Evolutionary conservation across 495 filamentous ascomycete species (phyloP).

Genomic region (Talaromyces borbonicus): DNA sequence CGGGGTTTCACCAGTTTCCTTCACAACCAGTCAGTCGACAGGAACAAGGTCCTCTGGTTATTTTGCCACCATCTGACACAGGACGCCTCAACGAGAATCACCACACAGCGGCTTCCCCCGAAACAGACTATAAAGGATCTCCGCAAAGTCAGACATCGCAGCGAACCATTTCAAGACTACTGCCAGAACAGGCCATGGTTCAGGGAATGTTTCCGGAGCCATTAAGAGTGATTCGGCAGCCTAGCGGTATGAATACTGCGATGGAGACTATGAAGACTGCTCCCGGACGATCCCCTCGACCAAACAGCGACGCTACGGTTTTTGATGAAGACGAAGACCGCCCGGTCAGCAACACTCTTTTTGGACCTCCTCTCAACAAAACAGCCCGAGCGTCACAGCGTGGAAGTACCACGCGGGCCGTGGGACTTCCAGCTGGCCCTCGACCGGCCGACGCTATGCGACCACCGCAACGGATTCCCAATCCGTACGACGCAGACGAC

Average conservation of each 20-base stretch:
- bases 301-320: conserved; percentile 24
- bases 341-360: conserved; percentile 8
- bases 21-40: conserved; percentile 9
- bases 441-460: background rate
- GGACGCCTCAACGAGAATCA: conserved; percentile 7
- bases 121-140: conserved; percentile 21
- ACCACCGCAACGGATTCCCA: background rate
- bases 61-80: background rate
- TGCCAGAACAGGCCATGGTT: conserved; percentile 18
- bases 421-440: conserved; percentile 21
- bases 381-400: background rate
- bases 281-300: conserved; percentile 7
- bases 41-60: background rate
- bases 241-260: no score
- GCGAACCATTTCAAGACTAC: conserved; percentile 23
- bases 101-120: conserved; percentile 20
- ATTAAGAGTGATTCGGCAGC: conserved; percentile 25
- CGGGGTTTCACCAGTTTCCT: conserved; percentile 8
- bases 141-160: conserved; percentile 22
- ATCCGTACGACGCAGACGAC: background rate
- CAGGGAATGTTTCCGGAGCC: conserved; percentile 27
- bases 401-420: conserved; percentile 9
- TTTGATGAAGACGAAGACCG: conserved; percentile 29
- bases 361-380: conserved; percentile 8
- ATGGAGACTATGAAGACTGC: background rate